Conservation (phyloP, 352 stramenopile species). For the Globisporangium barbulae region DNA sequence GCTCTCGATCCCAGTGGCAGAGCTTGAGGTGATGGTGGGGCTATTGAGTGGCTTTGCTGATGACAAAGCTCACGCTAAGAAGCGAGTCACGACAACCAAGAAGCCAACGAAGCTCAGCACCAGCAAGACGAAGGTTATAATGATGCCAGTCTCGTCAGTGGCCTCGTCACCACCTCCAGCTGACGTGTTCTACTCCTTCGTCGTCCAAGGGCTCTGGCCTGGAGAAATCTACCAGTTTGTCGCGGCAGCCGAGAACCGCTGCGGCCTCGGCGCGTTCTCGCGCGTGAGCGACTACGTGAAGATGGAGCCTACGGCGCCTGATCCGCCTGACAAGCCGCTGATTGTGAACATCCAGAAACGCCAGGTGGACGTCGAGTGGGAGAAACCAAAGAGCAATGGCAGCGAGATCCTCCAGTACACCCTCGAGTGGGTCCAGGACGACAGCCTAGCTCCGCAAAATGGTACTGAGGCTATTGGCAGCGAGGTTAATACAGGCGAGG, state of each 20-base stretch:
- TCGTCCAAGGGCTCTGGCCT: constrained; percentile 41
- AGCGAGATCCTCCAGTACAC: constrained; percentile 74
- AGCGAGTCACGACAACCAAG: neutral
- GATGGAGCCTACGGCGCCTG: constrained; percentile 56
- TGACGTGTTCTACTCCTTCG: constrained; percentile 26
- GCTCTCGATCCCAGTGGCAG: constrained; percentile 23
- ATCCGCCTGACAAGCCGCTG: constrained; percentile 37
- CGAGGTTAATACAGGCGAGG: neutral
- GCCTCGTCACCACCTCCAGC: neutral
- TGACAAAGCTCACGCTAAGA: neutral
- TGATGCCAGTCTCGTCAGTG: neutral
- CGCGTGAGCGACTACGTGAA: constrained; percentile 66
- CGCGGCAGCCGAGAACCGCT: constrained; percentile 63
- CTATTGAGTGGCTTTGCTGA: neutral
- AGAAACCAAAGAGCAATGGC: constrained; percentile 59
- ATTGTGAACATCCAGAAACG: constrained; percentile 38
- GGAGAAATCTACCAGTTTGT: constrained; percentile 78
- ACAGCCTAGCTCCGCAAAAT: neutral
- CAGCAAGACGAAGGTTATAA: neutral
- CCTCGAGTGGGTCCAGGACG: constrained; percentile 41
- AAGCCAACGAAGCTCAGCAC: neutral
- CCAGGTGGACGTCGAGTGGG: constrained; percentile 42
- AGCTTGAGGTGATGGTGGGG: constrained; percentile 17
- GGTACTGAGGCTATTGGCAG: no score
- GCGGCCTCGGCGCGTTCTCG: constrained; percentile 59